Conservation (phyloP, 148 eudicot species). For the Chenopodium quinoa region DNA sequence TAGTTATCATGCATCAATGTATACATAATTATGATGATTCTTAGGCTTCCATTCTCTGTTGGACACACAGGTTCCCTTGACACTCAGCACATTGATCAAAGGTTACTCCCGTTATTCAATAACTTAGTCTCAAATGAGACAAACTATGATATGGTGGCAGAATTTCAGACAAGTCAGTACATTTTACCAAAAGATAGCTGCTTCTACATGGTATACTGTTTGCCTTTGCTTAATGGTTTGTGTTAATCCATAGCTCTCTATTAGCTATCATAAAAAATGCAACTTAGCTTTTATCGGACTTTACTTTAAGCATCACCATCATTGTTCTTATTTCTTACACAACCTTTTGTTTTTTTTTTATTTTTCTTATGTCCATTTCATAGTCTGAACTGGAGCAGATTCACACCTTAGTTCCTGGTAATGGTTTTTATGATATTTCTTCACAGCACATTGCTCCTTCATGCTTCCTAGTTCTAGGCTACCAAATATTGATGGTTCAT, state of each 20-base stretch:
- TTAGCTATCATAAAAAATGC: conserved; percentile 1
- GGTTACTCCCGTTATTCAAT: conserved; percentile 47
- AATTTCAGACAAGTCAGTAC: conserved; percentile 46
- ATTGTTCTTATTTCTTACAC: conserved; percentile 17
- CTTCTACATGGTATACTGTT: conserved; percentile 69
- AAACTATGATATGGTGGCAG: conserved; percentile 58
- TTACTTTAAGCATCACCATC: neutral
- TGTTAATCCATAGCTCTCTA: neutral
- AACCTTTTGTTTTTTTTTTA: conserved; percentile 26
- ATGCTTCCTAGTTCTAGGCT: conserved; percentile 2
- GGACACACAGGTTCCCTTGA: conserved; percentile 27
- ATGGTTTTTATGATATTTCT: conserved; percentile 25
- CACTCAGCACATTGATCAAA: conserved; percentile 30
- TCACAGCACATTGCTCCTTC: conserved; percentile 21
- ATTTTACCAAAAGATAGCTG: conserved; percentile 73
- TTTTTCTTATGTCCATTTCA: conserved; percentile 34
- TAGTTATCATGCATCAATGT: neutral
- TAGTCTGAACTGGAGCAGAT: conserved; percentile 88
- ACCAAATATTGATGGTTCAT: neutral
- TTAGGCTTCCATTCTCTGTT: conserved; percentile 7
- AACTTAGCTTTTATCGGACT: neutral
- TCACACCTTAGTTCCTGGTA: conserved; percentile 80
- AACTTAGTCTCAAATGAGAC: conserved; percentile 54
- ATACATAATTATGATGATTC: neutral
- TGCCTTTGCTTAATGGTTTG: neutral